Percentiles rank a stretch among this genome's conserved stretches.
Evolutionary conservation across 495 filamentous ascomycete genomes (phyloP).

Genomic region (Chaetomium cochliodes): DNA sequence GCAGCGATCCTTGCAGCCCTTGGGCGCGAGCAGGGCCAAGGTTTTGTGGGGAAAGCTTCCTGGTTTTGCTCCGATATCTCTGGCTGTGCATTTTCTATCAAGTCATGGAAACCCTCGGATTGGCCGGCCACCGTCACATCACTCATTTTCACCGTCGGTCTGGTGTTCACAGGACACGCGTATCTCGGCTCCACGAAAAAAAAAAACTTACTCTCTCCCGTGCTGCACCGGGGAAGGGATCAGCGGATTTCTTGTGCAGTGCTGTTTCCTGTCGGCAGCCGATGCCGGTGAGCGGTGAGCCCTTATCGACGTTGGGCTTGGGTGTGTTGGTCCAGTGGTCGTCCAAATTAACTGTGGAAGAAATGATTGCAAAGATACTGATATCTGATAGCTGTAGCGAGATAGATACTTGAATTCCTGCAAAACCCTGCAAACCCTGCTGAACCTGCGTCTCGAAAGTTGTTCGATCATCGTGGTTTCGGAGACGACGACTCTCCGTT

Average conservation of each 20-base stretch:
- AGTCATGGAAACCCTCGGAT: slow-evolving; percentile 30
- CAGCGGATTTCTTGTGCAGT: not conserved
- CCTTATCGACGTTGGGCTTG: too few species aligned
- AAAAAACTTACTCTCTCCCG: not conserved
- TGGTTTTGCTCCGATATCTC: slow-evolving; percentile 6
- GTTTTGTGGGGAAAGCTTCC: slow-evolving; percentile 7
- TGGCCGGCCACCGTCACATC: slow-evolving; percentile 17
- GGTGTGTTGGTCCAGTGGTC: too few species aligned
- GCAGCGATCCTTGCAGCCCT: not conserved
- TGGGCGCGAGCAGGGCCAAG: not conserved
- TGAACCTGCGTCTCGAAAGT: not conserved
- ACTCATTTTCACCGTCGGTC: slow-evolving; percentile 14
- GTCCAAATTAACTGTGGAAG: too few species aligned
- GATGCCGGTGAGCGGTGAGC: not conserved
- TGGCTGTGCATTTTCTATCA: slow-evolving; percentile 12
- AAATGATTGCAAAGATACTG: too few species aligned
- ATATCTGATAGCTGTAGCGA: too few species aligned
- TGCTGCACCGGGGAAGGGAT: not conserved
- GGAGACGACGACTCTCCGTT: not conserved
- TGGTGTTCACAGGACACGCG: not conserved
- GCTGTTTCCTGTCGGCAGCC: not conserved
- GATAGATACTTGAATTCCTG: not conserved
- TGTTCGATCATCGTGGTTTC: not conserved
- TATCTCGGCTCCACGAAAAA: slow-evolving; percentile 2
- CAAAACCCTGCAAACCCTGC: not conserved